phyloP scores from a whole-genome alignment of 1,139 yeast genomes.

The Debaryomyces singareniensis region DNA sequence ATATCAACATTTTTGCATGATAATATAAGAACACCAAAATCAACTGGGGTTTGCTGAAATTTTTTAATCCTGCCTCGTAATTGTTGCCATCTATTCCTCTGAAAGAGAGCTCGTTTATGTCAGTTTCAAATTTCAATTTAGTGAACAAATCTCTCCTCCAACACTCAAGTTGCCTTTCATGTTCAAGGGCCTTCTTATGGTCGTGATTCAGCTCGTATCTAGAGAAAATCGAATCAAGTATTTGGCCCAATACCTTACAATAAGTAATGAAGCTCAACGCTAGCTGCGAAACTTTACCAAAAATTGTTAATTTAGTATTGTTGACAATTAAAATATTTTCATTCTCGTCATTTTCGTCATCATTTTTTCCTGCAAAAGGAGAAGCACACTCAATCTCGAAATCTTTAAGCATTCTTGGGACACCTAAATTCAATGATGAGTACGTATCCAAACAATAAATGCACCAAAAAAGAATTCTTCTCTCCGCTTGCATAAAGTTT shows the following conservation, averaged over 20 bases:
- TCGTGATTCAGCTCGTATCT: conserved; percentile 35
- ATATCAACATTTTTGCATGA: conserved; percentile 74
- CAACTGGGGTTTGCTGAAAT: conserved; percentile 45
- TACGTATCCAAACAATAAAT: conserved; percentile 73
- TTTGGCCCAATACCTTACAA: conserved; percentile 66
- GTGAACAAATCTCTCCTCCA: conserved; percentile 74
- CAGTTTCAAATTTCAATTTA: conserved; percentile 59
- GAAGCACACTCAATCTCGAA: conserved; percentile 81
- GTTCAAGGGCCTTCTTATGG: conserved; percentile 35
- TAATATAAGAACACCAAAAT: conserved; percentile 63
- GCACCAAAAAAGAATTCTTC: conserved; percentile 82
- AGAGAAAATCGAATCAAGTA: conserved; percentile 60
- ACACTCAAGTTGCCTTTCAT: conserved; percentile 66
- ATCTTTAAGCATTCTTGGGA: conserved; percentile 73
- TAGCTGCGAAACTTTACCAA: conserved; percentile 60
- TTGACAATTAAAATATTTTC: conserved; percentile 54
- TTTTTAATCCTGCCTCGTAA: conserved; percentile 16
- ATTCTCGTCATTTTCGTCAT: conserved; percentile 36
- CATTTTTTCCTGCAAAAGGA: conserved; percentile 60
- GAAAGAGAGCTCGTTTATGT: conserved; percentile 12
- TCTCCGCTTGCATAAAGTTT: conserved; percentile 65
- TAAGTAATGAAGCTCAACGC: conserved; percentile 64
- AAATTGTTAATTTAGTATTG: conserved; percentile 51
- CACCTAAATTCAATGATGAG: conserved; percentile 71
- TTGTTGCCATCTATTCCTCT: conserved; percentile 44